Conservation (phyloP, 148 eudicot genomes). For the Cornus florida region DNA sequence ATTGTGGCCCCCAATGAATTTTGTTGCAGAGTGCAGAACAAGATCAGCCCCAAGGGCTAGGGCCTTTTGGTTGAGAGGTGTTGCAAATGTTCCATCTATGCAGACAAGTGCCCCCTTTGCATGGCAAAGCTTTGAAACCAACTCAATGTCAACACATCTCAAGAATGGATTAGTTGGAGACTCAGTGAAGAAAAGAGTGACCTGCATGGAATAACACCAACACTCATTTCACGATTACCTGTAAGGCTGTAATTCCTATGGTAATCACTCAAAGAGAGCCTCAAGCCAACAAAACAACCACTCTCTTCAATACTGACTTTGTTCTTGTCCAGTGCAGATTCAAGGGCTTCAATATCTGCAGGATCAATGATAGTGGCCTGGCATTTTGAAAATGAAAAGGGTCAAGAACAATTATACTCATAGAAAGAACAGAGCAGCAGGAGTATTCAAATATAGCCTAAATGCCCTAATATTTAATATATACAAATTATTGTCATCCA, state of each 20-base stretch:
- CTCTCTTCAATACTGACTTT: slow-evolving; percentile 41
- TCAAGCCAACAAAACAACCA: neutral
- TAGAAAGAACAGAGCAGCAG: neutral
- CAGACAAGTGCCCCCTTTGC: slow-evolving; percentile 80
- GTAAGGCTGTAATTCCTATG: too few relatives aligned
- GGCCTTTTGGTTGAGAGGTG: slow-evolving; percentile 93
- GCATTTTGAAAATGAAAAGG: slow-evolving; percentile 16
- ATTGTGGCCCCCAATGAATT: slow-evolving; percentile 78
- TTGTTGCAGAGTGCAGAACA: slow-evolving; percentile 78
- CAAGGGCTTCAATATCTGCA: slow-evolving; percentile 71
- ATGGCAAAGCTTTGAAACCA: slow-evolving; percentile 87
- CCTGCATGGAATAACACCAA: slow-evolving; percentile 31
- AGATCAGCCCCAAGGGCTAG: slow-evolving; percentile 86
- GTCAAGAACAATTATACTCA: neutral
- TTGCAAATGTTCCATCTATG: slow-evolving; percentile 92
- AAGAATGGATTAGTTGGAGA: slow-evolving; percentile 95
- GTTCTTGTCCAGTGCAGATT: slow-evolving; percentile 61
- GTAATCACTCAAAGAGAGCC: neutral
- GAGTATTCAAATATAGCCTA: neutral
- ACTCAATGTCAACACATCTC: slow-evolving; percentile 86
- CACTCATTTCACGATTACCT: neutral
- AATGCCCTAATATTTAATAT: neutral
- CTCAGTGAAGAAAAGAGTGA: slow-evolving; percentile 77
- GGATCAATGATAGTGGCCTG: slow-evolving; percentile 90
- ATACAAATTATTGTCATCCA: neutral